These are phyloP conservation scores for Coemansia sp. DNA, from an alignment of 192 early-diverging fungal species.

Conservation along the genomic window DNA sequence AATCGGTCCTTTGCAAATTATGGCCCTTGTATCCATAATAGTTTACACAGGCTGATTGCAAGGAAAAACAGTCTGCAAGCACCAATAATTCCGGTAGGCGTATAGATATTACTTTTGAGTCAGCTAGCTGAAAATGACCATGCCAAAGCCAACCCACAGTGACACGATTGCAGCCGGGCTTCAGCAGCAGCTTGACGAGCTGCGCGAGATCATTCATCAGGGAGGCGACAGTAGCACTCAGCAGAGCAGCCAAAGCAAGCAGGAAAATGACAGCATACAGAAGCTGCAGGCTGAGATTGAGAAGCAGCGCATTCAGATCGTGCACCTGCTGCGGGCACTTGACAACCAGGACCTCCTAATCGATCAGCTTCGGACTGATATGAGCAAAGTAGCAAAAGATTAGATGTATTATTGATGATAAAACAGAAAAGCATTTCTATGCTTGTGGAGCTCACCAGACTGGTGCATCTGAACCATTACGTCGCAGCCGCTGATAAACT, in stretches of 20 bases:
- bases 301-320: constrained; percentile 30
- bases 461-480: constrained; percentile 87
- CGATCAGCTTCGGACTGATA: constrained; percentile 10
- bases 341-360: constrained; percentile 29
- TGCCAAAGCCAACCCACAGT: background rate
- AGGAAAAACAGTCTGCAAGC: background rate
- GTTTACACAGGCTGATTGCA: background rate
- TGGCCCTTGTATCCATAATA: constrained; percentile 1
- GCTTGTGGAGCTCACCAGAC: constrained; percentile 81
- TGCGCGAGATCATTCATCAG: constrained; percentile 20
- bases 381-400: background rate
- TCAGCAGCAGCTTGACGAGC: constrained; percentile 42
- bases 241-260: background rate
- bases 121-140: background rate
- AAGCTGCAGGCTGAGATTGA: constrained; percentile 24
- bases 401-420: background rate
- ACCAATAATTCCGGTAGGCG: no score
- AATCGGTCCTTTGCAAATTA: background rate
- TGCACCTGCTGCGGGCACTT: constrained; percentile 39
- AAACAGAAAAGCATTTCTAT: constrained; percentile 45
- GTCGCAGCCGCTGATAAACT: constrained; percentile 94
- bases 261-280: background rate
- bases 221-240: background rate
- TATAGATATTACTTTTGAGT: background rate
- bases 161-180: constrained; percentile 23